Conservation (phyloP, 176 grass and related monocot genomes). For the Cenchrus fungigraminus region DNA sequence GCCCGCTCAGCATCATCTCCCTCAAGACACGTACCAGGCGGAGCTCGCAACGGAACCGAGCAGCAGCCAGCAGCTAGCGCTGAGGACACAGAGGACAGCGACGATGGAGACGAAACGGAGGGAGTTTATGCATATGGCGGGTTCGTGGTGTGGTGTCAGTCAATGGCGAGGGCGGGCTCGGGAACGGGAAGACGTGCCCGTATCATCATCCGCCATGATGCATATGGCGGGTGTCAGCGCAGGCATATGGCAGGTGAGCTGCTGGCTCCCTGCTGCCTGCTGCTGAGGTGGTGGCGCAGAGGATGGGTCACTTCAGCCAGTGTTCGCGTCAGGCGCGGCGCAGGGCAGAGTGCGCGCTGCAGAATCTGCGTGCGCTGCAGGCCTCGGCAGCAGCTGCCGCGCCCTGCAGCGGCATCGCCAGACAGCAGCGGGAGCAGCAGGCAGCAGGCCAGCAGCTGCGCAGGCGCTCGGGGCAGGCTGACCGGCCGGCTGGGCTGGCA, state of each 20-base stretch:
- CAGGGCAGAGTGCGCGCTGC: slow-evolving; percentile 58
- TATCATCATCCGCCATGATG: slow-evolving; percentile 18
- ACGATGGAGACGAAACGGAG: not conserved
- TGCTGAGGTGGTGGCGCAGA: slow-evolving; percentile 30
- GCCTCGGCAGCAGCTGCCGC: not conserved
- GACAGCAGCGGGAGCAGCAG: not conserved
- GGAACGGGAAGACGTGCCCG: slow-evolving; percentile 4
- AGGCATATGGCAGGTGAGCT: not conserved
- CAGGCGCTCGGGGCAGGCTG: slow-evolving; percentile 10
- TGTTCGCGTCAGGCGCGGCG: slow-evolving; percentile 37
- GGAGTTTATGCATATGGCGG: not conserved
- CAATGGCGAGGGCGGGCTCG: not conserved
- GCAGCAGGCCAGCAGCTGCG: slow-evolving; percentile 14
- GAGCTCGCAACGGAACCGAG: not conserved
- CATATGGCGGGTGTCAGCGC: slow-evolving; percentile 32
- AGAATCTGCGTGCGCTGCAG: slow-evolving; percentile 45
- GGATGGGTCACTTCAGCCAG: slow-evolving; percentile 85
- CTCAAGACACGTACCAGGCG: too few species aligned
- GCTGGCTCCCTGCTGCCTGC: too few species aligned
- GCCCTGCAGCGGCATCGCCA: not conserved
- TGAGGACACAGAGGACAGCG: not conserved
- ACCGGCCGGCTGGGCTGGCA: not conserved
- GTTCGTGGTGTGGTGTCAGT: slow-evolving; percentile 5
- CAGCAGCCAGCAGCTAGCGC: not conserved
- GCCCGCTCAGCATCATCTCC: slow-evolving; percentile 67